These are phyloP conservation scores for Cenchrus americanus DNA, from an alignment of 176 grass and related monocot species.

Conservation along the genomic window DNA sequence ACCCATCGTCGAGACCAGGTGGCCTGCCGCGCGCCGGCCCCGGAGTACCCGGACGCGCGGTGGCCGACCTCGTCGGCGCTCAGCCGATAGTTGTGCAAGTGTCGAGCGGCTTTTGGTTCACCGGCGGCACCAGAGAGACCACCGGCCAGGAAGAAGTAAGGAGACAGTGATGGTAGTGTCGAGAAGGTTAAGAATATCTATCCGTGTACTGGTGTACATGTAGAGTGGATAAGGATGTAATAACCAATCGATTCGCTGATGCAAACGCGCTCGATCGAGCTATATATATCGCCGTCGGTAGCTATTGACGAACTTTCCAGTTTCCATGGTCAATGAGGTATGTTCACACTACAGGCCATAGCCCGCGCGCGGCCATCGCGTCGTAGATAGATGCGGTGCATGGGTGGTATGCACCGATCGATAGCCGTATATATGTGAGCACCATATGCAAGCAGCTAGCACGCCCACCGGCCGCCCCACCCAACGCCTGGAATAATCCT, in stretches of 20 bases:
- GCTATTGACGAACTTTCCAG: neutral
- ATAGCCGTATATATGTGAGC: no score
- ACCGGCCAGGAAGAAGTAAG: neutral
- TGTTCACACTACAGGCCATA: neutral
- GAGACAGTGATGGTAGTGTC: neutral
- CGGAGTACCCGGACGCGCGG: neutral
- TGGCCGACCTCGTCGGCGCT: neutral
- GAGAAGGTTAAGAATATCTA: constrained; percentile 13
- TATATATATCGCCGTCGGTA: neutral
- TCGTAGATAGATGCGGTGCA: no score
- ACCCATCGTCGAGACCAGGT: neutral
- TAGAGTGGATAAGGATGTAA: neutral
- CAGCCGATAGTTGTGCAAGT: neutral
- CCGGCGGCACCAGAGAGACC: neutral
- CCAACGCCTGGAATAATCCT: no score
- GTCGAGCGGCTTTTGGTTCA: neutral
- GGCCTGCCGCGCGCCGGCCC: neutral
- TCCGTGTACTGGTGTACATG: no score
- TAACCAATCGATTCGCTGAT: neutral
- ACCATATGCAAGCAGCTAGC: no score
- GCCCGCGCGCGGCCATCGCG: no score
- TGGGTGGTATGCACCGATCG: no score
- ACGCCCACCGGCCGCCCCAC: no score
- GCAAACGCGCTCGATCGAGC: neutral
- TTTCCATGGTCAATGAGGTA: neutral